Evolutionary conservation across 139 green algal species (phyloP), one percentile per base, ranked within the genome.

Genomic region (Pleodorina starrii): DNA sequence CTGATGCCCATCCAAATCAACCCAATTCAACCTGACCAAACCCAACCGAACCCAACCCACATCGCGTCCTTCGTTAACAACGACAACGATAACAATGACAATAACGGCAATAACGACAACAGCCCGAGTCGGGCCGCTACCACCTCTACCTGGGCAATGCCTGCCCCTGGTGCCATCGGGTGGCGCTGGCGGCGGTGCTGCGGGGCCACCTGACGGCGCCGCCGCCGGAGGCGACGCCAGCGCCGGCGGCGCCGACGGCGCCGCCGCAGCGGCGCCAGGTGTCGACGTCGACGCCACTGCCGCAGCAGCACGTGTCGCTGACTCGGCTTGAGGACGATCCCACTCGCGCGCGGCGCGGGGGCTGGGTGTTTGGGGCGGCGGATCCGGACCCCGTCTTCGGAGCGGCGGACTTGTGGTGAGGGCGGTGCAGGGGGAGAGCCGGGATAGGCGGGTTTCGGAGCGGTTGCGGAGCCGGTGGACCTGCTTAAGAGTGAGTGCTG

Each of bases 81-180:
- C n/a, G n/a, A n/a, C n/a, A n/a, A n/a, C n/a, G n/a, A n/a, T n/a
- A n/a, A n/a, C n/a, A n/a, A n/a, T n/a, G n/a, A n/a, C n/a, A n/a
- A n/a, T n/a, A n/a, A n/a, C n/a, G n/a, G n/a, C n/a, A n/a, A n/a
- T n/a, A n/a, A n/a, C n/a, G n/a, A n/a, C n/a, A n/a, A 46, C 76
- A 96, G 94, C 86, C 90, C 23, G 96, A 95, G 84, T 75, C 91
- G 10, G 93, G 90, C 1, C 93, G 96, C 16, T 99, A 99, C 84
- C 91, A 95, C 35, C 43, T 99, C 51, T 99, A 98, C 76, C 87
- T 98, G 3, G 97, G 98, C 68, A 99, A 99, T 80, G 95, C 97
- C 19, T 99, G 97, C 91, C 97, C 97, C 57, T 99, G 97, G 97
- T 99, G 98, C 92, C 97, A 99, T 90, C 91, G 97, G 23, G 95